Evolutionary conservation across 2,329 filamentous ascomycete species (phyloP).

Genomic region (Phyllosticta citriasiana): DNA sequence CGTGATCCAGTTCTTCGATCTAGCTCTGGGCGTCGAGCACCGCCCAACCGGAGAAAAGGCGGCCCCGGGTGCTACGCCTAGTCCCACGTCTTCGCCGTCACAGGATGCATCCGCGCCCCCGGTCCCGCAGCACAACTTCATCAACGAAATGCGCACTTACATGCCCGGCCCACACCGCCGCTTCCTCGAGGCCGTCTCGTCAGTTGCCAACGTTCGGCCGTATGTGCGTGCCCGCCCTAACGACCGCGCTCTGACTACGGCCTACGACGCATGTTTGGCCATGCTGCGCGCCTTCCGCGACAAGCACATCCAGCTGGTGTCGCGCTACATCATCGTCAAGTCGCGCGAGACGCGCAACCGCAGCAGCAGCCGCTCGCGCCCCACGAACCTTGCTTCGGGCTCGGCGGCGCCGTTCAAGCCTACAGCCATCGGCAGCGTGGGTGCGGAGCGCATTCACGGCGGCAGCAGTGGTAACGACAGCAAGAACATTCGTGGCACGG

Average conservation of each 20-base stretch:
- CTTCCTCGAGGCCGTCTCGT: conserved; percentile 72
- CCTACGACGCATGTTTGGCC: conserved; percentile 83
- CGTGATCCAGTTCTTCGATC: conserved; percentile 93
- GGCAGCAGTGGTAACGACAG: background rate
- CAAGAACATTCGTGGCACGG: conserved; percentile 69
- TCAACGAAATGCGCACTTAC: conserved; percentile 91
- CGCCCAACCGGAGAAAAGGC: conserved; percentile 71
- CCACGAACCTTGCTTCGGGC: conserved; percentile 53
- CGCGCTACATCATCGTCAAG: conserved; percentile 87
- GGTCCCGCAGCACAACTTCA: conserved; percentile 70
- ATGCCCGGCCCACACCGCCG: conserved; percentile 91
- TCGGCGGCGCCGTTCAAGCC: conserved; percentile 13
- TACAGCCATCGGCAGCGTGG: conserved; percentile 11
- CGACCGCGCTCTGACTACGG: conserved; percentile 59
- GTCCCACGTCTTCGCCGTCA: conserved; percentile 23
- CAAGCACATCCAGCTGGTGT: conserved; percentile 93
- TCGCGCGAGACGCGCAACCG: conserved; percentile 63
- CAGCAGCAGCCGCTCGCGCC: conserved; percentile 50
- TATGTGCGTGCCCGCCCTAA: conserved; percentile 58
- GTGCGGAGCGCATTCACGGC: conserved; percentile 12
- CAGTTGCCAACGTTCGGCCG: conserved; percentile 75
- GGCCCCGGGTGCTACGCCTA: conserved; percentile 14
- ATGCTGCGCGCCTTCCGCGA: conserved; percentile 73
- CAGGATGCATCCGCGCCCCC: conserved; percentile 24
- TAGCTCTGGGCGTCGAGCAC: conserved; percentile 81